Evolutionary conservation across 2,329 filamentous ascomycete species (phyloP), one percentile per base, ranked within the genome.

Genomic region (Nemania sp.): DNA sequence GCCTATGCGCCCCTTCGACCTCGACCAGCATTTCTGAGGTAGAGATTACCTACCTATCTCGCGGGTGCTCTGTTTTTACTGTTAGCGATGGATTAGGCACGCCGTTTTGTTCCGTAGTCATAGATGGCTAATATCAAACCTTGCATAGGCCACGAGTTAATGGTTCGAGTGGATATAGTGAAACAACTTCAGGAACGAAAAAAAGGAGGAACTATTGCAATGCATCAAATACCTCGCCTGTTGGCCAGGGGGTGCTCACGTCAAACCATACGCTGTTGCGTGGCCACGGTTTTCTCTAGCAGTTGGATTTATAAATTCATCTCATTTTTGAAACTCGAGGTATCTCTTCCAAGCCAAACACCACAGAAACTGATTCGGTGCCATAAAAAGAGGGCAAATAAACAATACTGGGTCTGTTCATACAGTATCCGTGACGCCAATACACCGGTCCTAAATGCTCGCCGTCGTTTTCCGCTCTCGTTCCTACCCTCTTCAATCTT

Each of bases 381-480:
- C 57, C 55, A 59, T 55, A 39, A 45, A n/a, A 57, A 39, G 51
- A 59, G 32, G 32, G 45, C 49, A 25, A 55, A 60, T 58, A 54
- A 52, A 47, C 57, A 61, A 59, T 55, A 54, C 37, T 49, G 55
- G 51, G 46, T 51, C 55, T 61, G 60, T 61, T 56, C 63, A 65
- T 65, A 65, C 60, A 65, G 61, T 65, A 63, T 63, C 63, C 63
- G 60, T 63, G 63, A 65, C 63, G 63, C 63, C 63, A 59, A 63
- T 65, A 65, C 60, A 63, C 63, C 63, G 57, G 52, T 60, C 63
- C 58, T 35, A 45, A 61, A 65, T 63, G 57, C 51, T 61, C 51
- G 51, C 54, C 58, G 51, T 63, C 63, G 20, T 63, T 60, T 54
- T 57, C 47, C 35, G 39, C 42, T 57, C 43, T 51, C 17, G 15